These are phyloP conservation scores for Saururus chinensis DNA, from an alignment of 164 flowering plant genomes.

Conservation along the genomic window DNA sequence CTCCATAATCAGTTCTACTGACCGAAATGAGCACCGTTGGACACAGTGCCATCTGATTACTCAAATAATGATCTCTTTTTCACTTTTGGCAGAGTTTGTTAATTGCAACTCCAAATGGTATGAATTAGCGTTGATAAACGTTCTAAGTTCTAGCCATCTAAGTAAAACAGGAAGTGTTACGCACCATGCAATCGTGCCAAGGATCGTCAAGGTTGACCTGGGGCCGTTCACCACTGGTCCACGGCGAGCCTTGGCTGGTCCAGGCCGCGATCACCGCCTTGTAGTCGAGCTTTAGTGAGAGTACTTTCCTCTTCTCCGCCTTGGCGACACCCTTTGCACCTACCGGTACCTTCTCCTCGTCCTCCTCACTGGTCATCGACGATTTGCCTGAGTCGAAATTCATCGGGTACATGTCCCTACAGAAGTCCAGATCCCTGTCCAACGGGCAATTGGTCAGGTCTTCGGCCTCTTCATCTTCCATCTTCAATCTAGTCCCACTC, in stretches of 20 bases:
- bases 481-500: constrained; percentile 23
- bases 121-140: no score
- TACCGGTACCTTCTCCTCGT: constrained; percentile 20
- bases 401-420: constrained; percentile 41
- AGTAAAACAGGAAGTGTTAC: not conserved
- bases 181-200: constrained; percentile 32
- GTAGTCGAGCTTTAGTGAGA: constrained; percentile 45
- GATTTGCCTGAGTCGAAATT: constrained; percentile 46
- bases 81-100: no score
- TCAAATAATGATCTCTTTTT: no score
- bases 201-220: constrained; percentile 41
- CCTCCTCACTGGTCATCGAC: constrained; percentile 31
- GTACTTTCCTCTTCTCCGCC: constrained; percentile 16
- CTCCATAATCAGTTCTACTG: no score
- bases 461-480: constrained; percentile 14
- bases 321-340: not conserved
- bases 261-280: constrained; percentile 64
- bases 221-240: constrained; percentile 64
- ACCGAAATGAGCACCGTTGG: no score
- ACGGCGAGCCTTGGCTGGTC: constrained; percentile 65
- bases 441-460: not conserved
- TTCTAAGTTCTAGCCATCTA: not conserved
- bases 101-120: no score
- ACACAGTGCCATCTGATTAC: no score
- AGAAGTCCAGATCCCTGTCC: constrained; percentile 23